Evolutionary conservation across 2,329 filamentous ascomycete species (phyloP).

Genomic region (Sordariomycetes sp.): DNA sequence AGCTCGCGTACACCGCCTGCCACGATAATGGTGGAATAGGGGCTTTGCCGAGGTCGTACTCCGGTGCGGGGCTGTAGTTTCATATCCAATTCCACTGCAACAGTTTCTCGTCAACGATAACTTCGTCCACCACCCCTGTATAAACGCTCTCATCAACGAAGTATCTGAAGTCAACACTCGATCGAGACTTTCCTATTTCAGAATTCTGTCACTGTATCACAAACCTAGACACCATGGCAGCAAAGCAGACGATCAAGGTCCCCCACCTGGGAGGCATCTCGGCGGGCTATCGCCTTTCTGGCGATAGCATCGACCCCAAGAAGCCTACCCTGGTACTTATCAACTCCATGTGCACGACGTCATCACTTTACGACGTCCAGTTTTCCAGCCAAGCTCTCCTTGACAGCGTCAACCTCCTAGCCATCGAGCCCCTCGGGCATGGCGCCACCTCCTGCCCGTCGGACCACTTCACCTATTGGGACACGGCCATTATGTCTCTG

Average conservation of each 20-base stretch:
- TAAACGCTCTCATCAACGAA: not conserved
- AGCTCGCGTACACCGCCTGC: not conserved
- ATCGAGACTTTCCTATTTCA: not conserved
- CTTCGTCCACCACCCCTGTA: not conserved
- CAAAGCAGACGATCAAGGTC: slow-evolving; percentile 28
- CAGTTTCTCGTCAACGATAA: not conserved
- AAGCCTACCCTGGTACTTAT: slow-evolving; percentile 41
- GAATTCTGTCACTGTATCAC: not conserved
- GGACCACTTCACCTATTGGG: slow-evolving; percentile 46
- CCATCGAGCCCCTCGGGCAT: slow-evolving; percentile 42
- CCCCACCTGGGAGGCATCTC: slow-evolving; percentile 36
- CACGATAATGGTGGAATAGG: not conserved
- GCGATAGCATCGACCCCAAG: slow-evolving; percentile 29
- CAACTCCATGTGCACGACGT: slow-evolving; percentile 40
- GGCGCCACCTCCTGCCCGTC: slow-evolving; percentile 29
- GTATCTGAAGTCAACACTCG: not conserved
- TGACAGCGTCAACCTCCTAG: slow-evolving; percentile 33
- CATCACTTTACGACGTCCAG: slow-evolving; percentile 32
- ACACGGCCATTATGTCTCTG: slow-evolving; percentile 39
- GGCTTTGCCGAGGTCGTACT: not conserved
- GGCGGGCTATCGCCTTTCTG: slow-evolving; percentile 31
- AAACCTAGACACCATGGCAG: slow-evolving; percentile 18
- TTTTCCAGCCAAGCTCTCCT: slow-evolving; percentile 28
- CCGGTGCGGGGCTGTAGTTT: no score
- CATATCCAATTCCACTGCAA: not conserved